A percentile compares a stretch with the other conserved stretches of the same genome.
These are phyloP conservation scores for Soucietia sequanensis DNA, from an alignment of 805 yeast genomes.

Conservation along the genomic window DNA sequence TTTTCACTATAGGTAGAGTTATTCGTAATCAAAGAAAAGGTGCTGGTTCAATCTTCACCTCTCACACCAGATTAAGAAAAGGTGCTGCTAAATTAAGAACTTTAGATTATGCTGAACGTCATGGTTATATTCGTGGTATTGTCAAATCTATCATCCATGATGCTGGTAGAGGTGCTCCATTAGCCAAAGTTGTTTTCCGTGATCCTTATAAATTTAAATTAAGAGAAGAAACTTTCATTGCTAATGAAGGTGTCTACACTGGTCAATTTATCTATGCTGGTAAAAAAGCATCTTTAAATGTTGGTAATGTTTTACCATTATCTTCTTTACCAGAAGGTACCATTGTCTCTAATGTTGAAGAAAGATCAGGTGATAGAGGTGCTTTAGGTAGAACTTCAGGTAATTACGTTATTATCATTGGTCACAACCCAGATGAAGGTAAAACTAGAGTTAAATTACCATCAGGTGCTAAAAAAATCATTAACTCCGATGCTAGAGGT, in stretches of 20 bases:
- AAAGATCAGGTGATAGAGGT: constrained; percentile 99
- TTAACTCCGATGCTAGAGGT: constrained; percentile 97
- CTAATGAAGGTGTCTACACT: constrained; percentile 99
- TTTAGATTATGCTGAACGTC: constrained; percentile 98
- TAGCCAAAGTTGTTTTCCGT: constrained; percentile 98
- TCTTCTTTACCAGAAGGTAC: constrained; percentile 99
- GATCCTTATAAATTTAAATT: constrained; percentile 98
- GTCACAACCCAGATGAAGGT: constrained; percentile 99
- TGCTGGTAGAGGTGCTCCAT: constrained; percentile 99
- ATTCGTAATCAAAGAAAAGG: constrained; percentile 99
- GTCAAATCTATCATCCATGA: constrained; percentile 99
- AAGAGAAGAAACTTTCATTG: constrained; percentile 98
- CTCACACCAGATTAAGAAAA: constrained; percentile 99
- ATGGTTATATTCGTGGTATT: constrained; percentile 99
- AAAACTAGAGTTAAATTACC: constrained; percentile 99
- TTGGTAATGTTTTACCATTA: constrained; percentile 96
- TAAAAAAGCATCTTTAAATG: constrained; percentile 94
- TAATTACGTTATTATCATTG: constrained; percentile 97
- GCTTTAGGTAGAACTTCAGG: constrained; percentile 99
- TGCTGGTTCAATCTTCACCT: constrained; percentile 99
- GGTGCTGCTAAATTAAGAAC: constrained; percentile 99
- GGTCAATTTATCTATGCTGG: constrained; percentile 99
- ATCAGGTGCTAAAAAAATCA: constrained; percentile 97
- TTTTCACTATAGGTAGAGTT: constrained; percentile 98
- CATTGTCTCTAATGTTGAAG: constrained; percentile 97